These are phyloP conservation scores for Takakia lepidozioides DNA, from an alignment of 225 moss, liverwort and hornwort genomes.

Conservation along the genomic window DNA sequence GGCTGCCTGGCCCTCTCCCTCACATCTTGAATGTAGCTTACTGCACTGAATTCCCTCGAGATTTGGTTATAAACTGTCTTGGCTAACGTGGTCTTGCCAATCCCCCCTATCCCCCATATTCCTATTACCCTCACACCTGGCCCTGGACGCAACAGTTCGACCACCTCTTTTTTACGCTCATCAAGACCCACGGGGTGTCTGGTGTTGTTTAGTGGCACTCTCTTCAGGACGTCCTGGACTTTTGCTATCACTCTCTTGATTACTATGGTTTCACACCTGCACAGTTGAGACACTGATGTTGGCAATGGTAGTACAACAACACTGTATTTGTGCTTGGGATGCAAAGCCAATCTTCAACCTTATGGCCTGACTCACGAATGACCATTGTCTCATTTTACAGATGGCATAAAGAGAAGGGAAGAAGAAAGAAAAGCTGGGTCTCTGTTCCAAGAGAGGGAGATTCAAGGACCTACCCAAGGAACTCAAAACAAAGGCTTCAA, in stretches of 20 bases:
- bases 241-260: conserved; percentile 22
- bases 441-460: too few relatives aligned
- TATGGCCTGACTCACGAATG: too few relatives aligned
- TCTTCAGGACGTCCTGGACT: conserved; percentile 19
- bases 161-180: conserved; percentile 17
- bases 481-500: too few relatives aligned
- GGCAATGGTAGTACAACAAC: too few relatives aligned
- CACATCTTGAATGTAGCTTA: conserved; percentile 28
- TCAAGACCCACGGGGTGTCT: conserved; percentile 22
- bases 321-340: too few relatives aligned
- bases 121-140: conserved; percentile 15
- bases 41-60: conserved; percentile 19
- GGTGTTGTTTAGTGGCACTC: conserved; percentile 5
- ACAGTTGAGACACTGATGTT: too few relatives aligned
- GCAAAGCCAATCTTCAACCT: too few relatives aligned
- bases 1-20: conserved; percentile 27
- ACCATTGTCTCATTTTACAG: too few relatives aligned
- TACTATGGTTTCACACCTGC: conserved; percentile 15
- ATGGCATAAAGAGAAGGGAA: too few relatives aligned
- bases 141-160: conserved; percentile 17
- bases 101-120: conserved; percentile 14
- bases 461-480: too few relatives aligned
- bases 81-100: conserved; percentile 27
- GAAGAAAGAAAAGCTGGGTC: too few relatives aligned
- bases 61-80: conserved; percentile 21